These are phyloP conservation scores for Apiotrichum siamense DNA, from an alignment of 1,284 basidiomycete species.

Conservation along the genomic window DNA sequence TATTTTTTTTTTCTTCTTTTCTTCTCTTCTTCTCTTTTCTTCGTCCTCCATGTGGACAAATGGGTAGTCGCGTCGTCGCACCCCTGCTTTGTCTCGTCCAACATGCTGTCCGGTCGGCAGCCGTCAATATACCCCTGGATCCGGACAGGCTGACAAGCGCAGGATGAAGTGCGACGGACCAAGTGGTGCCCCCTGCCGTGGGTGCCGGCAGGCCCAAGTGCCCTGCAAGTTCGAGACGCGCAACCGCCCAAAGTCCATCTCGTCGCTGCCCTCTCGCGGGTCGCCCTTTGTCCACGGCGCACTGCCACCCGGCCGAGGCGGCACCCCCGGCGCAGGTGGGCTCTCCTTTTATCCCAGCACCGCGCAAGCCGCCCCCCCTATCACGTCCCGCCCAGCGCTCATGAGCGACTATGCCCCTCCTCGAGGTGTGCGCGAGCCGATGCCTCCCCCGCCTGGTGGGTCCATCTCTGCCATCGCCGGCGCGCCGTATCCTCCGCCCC, in stretches of 20 bases:
- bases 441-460: constrained; percentile 31
- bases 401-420: constrained; percentile 29
- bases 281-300: constrained; percentile 29
- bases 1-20: too few species aligned
- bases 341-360: constrained; percentile 31
- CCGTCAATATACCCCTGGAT: too few species aligned
- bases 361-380: constrained; percentile 31
- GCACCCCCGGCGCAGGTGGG: constrained; percentile 19
- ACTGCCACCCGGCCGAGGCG: constrained; percentile 22
- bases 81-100: too few species aligned
- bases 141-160: constrained; percentile 12
- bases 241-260: constrained; percentile 40
- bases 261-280: constrained; percentile 30
- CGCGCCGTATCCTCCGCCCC: constrained; percentile 12
- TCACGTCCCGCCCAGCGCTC: constrained; percentile 28
- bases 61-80: too few species aligned
- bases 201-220: constrained; percentile 40
- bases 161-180: constrained; percentile 47
- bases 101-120: too few species aligned
- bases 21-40: too few species aligned
- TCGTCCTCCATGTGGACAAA: too few species aligned
- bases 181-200: constrained; percentile 36
- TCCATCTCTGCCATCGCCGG: constrained; percentile 17
- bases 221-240: constrained; percentile 42
- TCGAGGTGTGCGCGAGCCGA: constrained; percentile 34